phyloP scores from a whole-genome alignment of 495 filamentous ascomycete species.

The Aspergillus avenaceus region DNA sequence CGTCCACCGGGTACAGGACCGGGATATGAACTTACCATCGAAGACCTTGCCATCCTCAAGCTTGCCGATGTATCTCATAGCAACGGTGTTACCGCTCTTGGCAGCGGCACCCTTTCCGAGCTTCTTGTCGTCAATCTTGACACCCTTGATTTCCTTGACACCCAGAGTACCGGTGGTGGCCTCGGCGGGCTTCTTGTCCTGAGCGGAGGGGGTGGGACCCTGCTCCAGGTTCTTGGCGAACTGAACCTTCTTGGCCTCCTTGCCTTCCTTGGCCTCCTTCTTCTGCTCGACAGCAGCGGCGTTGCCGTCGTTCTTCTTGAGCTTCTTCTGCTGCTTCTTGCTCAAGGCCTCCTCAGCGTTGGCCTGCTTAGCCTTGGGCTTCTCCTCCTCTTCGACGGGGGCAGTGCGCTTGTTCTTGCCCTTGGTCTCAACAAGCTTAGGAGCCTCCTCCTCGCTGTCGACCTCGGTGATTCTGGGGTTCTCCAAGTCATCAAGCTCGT shows the following conservation, averaged over 20 bases:
- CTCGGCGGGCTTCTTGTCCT: conserved; percentile 44
- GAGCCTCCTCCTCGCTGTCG: conserved; percentile 76
- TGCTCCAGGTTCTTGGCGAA: conserved; percentile 99
- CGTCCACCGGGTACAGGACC: not conserved
- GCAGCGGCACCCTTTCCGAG: conserved; percentile 72
- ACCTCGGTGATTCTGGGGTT: conserved; percentile 82
- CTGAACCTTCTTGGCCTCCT: conserved; percentile 88
- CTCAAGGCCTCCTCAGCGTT: conserved; percentile 65
- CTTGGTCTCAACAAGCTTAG: conserved; percentile 72
- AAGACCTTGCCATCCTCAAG: conserved; percentile 88
- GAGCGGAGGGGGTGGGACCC: conserved; percentile 69
- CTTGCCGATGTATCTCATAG: conserved; percentile 98
- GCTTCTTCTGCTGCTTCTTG: conserved; percentile 98
- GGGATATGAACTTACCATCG: conserved; percentile 60
- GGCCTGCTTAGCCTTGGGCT: conserved; percentile 67
- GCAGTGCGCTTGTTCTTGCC: conserved; percentile 85
- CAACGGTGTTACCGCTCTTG: conserved; percentile 80
- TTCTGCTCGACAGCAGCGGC: conserved; percentile 58
- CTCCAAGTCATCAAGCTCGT: conserved; percentile 77
- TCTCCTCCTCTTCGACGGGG: conserved; percentile 62
- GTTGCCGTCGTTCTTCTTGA: conserved; percentile 95
- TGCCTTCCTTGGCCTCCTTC: conserved; percentile 48
- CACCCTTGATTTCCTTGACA: conserved; percentile 75
- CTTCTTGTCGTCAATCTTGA: conserved; percentile 95
- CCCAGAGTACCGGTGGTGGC: conserved; percentile 56